phyloP scores from a whole-genome alignment of 768 basidiomycete genomes.

The Lyophyllum atratum region DNA sequence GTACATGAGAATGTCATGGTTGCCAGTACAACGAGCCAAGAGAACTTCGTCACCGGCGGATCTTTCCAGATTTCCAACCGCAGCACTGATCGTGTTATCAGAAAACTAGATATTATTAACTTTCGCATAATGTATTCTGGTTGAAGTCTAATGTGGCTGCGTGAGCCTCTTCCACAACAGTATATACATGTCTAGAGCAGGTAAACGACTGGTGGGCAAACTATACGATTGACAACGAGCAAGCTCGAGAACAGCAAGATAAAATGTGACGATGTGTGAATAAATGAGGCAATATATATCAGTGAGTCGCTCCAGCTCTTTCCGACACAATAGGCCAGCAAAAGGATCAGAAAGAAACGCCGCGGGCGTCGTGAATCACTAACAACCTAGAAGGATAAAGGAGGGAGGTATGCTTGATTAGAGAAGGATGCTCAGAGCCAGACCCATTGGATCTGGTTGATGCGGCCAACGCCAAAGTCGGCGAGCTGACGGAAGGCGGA shows the following conservation, averaged over 20 bases:
- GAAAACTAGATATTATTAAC: background rate
- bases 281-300: slow-evolving; percentile 15
- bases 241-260: slow-evolving; percentile 21
- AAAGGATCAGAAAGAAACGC: slow-evolving; percentile 24
- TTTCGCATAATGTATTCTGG: background rate
- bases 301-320: slow-evolving; percentile 16
- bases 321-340: slow-evolving; percentile 15
- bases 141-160: background rate
- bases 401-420: background rate
- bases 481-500: slow-evolving; percentile 56
- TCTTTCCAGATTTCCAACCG: background rate
- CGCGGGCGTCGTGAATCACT: slow-evolving; percentile 27
- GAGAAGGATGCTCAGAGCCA: slow-evolving; percentile 36
- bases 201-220: slow-evolving; percentile 17
- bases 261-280: slow-evolving; percentile 3
- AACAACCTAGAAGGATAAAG: slow-evolving; percentile 13
- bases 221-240: slow-evolving; percentile 25
- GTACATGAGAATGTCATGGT: background rate
- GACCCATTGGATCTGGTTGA: slow-evolving; percentile 50
- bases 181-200: slow-evolving; percentile 38
- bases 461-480: slow-evolving; percentile 45
- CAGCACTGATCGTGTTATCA: background rate
- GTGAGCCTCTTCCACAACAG: slow-evolving; percentile 14
- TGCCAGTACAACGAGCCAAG: background rate
- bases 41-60: background rate